Base-by-base conservation (phyloP, 305 asterid genomes). In the Fraxinus xanthoxyloides region DNA sequence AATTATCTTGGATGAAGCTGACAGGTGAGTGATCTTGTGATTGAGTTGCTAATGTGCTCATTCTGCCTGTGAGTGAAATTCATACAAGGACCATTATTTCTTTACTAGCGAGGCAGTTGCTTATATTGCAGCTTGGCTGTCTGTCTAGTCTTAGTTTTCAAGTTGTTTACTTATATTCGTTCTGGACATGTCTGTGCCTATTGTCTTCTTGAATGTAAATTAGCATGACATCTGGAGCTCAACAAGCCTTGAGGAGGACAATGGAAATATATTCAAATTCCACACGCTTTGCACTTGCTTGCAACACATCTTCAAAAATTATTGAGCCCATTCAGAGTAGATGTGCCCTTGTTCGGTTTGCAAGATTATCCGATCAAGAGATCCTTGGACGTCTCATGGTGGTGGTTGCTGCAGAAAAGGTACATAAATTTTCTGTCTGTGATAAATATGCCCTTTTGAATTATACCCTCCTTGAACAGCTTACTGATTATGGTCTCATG, bases 191-290 rank as follows among this genome's bases (percentile, higher is more conserved):
- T 76, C 43, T 70, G 4, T 19, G 79, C 79, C 21, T 87, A 48
- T 83, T 88, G 82, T 70, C 75, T 3, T 80, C 67, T 87, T 85
- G 80, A 38, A 79, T 84, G 82, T n/a, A 80, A 77, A 87, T 81
- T 85, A 95, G 99, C 90, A 96, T 94, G 98, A 94, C 98, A 24
- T 86, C 98, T 84, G 99, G 97, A 77, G 99, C 99, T 82, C 98
- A 96, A 87, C 98, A 94, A 91, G 98, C 99, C 79, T 91, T 96
- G 84, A 93, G 99, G 89, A 96, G 99, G 90, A 96, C 97, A 2
- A 94, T 95, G 98, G 99, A 95, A 88, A 95, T 95, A 84, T 94
- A 92, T 87, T 95, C 99, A 0, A 94, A 90, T 81, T 90, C 99
- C 43, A 96, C 98, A 10, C 98, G 99, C 77, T 96, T 96, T 90